phyloP scores from a whole-genome alignment of 495 filamentous ascomycete genomes.

The Filosporella fistucella region DNA sequence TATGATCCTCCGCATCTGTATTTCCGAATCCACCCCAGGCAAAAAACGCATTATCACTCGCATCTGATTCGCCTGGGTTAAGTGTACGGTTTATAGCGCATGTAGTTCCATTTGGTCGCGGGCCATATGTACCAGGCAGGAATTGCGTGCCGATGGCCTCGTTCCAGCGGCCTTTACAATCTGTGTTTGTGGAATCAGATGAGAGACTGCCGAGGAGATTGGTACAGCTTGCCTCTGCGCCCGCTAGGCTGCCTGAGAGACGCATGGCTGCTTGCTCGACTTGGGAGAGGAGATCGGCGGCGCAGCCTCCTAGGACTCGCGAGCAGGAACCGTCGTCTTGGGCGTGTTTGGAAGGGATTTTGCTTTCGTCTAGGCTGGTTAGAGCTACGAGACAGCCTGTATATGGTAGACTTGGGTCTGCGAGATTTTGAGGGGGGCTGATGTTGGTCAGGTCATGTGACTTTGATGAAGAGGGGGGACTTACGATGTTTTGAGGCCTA shows the following conservation, averaged over 20 bases:
- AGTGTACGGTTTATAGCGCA: background rate
- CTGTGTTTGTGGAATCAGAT: background rate
- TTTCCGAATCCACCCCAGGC: background rate
- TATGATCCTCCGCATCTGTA: background rate
- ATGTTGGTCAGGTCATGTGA: background rate
- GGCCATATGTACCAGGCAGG: background rate
- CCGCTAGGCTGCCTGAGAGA: background rate
- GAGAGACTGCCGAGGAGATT: background rate
- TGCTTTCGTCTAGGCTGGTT: background rate
- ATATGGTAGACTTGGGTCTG: conserved; percentile 4
- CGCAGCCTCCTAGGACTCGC: background rate
- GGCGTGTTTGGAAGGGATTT: background rate
- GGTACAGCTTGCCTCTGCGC: background rate
- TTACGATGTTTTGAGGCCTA: conserved; percentile 4
- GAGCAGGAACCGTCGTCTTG: background rate
- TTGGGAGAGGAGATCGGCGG: background rate
- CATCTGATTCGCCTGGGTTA: background rate
- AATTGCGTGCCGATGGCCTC: background rate
- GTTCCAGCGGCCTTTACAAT: background rate
- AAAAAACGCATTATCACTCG: background rate
- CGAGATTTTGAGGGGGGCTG: conserved; percentile 1
- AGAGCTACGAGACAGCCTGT: background rate
- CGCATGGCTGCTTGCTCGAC: background rate
- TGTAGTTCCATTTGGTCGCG: background rate
- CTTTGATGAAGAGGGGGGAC: background rate